phyloP scores from a whole-genome alignment of 2,329 filamentous ascomycete genomes.

The Endocalyx cinctus region DNA sequence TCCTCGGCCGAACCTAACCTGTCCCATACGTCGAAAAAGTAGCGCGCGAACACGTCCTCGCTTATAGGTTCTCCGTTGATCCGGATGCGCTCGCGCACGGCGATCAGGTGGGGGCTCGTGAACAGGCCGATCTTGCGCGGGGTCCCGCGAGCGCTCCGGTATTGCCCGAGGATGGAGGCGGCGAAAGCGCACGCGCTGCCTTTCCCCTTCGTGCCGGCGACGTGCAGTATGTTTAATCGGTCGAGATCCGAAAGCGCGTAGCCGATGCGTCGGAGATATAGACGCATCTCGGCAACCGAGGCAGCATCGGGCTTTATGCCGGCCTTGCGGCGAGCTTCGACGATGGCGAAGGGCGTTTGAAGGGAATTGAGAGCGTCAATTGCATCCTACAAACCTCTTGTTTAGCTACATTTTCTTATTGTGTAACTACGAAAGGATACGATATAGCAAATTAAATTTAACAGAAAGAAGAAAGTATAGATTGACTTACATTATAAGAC shows the following conservation, averaged over 20 bases:
- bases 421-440: no score
- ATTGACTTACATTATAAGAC: slow-evolving; percentile 19
- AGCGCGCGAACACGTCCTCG: slow-evolving; percentile 54
- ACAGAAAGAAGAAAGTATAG: slow-evolving; percentile 3
- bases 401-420: no score
- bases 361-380: slow-evolving; percentile 82
- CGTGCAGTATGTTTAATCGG: slow-evolving; percentile 62
- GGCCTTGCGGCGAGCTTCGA: slow-evolving; percentile 73
- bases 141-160: slow-evolving; percentile 31
- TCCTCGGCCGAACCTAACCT: slow-evolving; percentile 36
- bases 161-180: slow-evolving; percentile 55
- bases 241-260: slow-evolving; percentile 59
- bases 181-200: slow-evolving; percentile 68
- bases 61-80: slow-evolving; percentile 56
- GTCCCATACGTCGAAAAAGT: slow-evolving; percentile 67
- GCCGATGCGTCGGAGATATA: slow-evolving; percentile 72
- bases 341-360: slow-evolving; percentile 78
- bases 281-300: slow-evolving; percentile 72
- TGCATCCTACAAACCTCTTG: slow-evolving; percentile 63
- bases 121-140: slow-evolving; percentile 56
- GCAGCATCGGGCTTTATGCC: slow-evolving; percentile 65
- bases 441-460: no score
- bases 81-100: slow-evolving; percentile 63
- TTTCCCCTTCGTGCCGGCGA: slow-evolving; percentile 75
- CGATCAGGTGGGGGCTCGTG: slow-evolving; percentile 65